These are phyloP conservation scores for Mycena filopes DNA, from an alignment of 768 basidiomycete species.

Conservation along the genomic window DNA sequence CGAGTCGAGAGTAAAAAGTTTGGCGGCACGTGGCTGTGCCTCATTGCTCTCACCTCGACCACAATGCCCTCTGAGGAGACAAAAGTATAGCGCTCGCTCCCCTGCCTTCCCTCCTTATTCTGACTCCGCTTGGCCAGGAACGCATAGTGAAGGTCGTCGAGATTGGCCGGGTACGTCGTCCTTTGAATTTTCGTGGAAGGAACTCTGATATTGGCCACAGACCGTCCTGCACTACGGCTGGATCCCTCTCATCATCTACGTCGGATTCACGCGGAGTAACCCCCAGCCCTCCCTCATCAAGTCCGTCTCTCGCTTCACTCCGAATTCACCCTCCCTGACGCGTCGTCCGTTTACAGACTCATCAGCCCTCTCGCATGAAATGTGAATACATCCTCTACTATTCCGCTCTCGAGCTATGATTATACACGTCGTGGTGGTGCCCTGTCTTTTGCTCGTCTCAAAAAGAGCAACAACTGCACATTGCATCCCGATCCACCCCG, in stretches of 20 bases:
- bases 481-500: slow-evolving; percentile 47
- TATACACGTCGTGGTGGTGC: slow-evolving; percentile 77
- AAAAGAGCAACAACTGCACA: slow-evolving; percentile 17
- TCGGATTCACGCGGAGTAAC: slow-evolving; percentile 92
- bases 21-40: slow-evolving; percentile 9
- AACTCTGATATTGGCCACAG: slow-evolving; percentile 50
- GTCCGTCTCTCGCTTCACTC: slow-evolving; percentile 60
- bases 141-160: slow-evolving; percentile 85
- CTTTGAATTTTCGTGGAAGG: slow-evolving; percentile 2
- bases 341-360: slow-evolving; percentile 62
- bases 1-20: slow-evolving; percentile 7
- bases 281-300: slow-evolving; percentile 96
- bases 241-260: slow-evolving; percentile 96
- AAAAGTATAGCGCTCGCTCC: slow-evolving; percentile 68
- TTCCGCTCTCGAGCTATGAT: slow-evolving; percentile 51
- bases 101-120: not conserved
- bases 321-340: slow-evolving; percentile 19
- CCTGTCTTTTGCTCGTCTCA: slow-evolving; percentile 4
- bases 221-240: slow-evolving; percentile 93
- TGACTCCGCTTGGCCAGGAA: slow-evolving; percentile 61
- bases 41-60: slow-evolving; percentile 10
- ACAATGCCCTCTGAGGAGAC: slow-evolving; percentile 92
- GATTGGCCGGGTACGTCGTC: slow-evolving; percentile 76
- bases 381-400: slow-evolving; percentile 42
- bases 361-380: slow-evolving; percentile 91